Base-by-base conservation (phyloP, 148 eudicot genomes). In the Rhododendron mucronatum region DNA sequence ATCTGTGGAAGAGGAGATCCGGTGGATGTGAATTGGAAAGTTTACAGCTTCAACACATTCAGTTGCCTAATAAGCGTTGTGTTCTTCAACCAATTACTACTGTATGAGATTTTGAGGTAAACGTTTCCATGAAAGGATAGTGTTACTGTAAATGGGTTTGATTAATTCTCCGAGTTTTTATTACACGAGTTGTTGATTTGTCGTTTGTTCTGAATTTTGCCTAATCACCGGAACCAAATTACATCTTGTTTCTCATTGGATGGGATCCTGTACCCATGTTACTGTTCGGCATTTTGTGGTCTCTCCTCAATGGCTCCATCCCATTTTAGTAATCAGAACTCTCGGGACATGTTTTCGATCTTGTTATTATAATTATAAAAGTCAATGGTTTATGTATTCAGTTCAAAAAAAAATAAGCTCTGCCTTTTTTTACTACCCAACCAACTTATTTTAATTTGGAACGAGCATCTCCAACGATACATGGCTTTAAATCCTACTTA, bases 1-100 rank as follows among this genome's bases (percentile, higher is more conserved):
- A 82, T 87, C 83, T 95, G 35, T 95, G 98, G 98, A 91, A 89
- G 92, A 92, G 98, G 80, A 92, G 96, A 86, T 90, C 91, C 1
- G 89, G 91, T 67, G 94, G 93, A 30, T 86, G 67, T 44, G 90
- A 90, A 82, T 86, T 93, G 86, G 61, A 87, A 88, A 53, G 83
- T 37, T 91, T 95, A 83, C 95, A 92, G 84, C 84, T 95, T 71
- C 90, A 91, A 88, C 79, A 59, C 81, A 78, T 89, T 79, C 88
- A 88, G 23, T 45, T 78, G 41, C 84, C 85, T 1, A 78, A 50
- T 39, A 79, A 74, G 37, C 76, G 16, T 71, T 28, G 76, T 71
- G 76, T 69, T 37, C 78, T 76, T 45, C 78, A 84, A 53, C 82
- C 88, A 67, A 69, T 87, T 44, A 82, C 87, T 51, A 85, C 91